A percentile compares a stretch with the other conserved stretches of the same genome.
These are phyloP conservation scores for Cercophora sp. DNA, from an alignment of 495 filamentous ascomycete genomes.

Conservation along the genomic window DNA sequence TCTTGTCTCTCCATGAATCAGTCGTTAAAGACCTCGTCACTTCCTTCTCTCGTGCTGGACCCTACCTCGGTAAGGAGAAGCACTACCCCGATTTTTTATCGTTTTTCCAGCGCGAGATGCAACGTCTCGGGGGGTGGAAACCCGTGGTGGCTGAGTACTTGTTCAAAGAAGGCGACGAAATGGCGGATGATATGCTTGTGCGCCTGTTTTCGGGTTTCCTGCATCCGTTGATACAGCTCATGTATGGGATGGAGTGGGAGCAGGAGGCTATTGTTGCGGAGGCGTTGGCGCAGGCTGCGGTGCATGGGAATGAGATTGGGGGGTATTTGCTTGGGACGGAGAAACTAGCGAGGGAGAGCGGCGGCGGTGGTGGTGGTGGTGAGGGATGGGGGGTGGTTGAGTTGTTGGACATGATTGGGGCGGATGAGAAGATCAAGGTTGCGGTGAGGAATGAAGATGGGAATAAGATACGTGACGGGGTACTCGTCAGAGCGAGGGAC, in stretches of 20 bases:
- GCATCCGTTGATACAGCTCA: slow-evolving; percentile 81
- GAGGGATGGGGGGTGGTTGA: no score
- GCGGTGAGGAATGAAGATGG: slow-evolving; percentile 50
- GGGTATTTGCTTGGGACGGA: no score
- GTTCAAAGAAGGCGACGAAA: no score
- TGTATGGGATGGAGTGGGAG: slow-evolving; percentile 75
- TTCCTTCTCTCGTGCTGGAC: slow-evolving; percentile 45
- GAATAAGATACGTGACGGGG: slow-evolving; percentile 64
- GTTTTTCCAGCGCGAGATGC: slow-evolving; percentile 65
- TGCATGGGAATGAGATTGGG: slow-evolving; percentile 48
- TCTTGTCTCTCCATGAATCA: slow-evolving; percentile 33
- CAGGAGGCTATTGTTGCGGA: slow-evolving; percentile 80
- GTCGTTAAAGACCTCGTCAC: slow-evolving; percentile 52
- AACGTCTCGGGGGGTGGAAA: no score
- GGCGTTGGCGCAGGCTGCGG: slow-evolving; percentile 69
- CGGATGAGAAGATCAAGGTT: slow-evolving; percentile 49
- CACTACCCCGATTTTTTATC: slow-evolving; percentile 65
- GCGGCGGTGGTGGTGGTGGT: no score
- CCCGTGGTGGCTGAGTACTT: no score
- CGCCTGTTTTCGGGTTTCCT: slow-evolving; percentile 54
- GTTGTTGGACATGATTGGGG: slow-evolving; percentile 11
- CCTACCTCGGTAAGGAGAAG: slow-evolving; percentile 43
- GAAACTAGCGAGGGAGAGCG: no score
- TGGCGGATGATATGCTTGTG: slow-evolving; percentile 15
- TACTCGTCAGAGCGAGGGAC: slow-evolving; percentile 57